These are phyloP conservation scores for Dacryopinax primogenitus DNA, from an alignment of 768 basidiomycete genomes.

Conservation along the genomic window DNA sequence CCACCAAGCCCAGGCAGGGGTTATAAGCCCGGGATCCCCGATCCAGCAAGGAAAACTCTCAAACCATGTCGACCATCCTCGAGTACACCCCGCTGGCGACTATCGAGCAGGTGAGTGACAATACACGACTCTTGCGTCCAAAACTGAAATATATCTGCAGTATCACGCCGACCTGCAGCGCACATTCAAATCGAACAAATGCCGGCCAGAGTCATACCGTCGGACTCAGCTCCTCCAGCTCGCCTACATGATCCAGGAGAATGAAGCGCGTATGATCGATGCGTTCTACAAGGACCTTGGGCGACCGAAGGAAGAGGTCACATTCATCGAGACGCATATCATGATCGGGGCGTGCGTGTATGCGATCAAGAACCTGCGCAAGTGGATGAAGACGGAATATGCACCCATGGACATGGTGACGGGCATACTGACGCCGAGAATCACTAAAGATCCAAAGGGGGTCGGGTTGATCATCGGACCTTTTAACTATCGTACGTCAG, in stretches of 20 bases:
- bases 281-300: slow-evolving; percentile 52
- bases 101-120: background rate
- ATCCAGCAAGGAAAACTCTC: too few relatives aligned
- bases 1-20: too few relatives aligned
- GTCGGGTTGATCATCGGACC: slow-evolving; percentile 22
- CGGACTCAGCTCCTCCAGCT: slow-evolving; percentile 67
- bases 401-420: slow-evolving; percentile 45
- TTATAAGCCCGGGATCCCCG: too few relatives aligned
- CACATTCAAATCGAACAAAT: slow-evolving; percentile 48
- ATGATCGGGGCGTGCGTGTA: slow-evolving; percentile 39
- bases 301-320: slow-evolving; percentile 45
- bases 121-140: background rate
- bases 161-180: background rate
- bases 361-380: slow-evolving; percentile 51
- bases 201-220: slow-evolving; percentile 50
- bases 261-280: slow-evolving; percentile 44
- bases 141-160: background rate
- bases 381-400: slow-evolving; percentile 57
- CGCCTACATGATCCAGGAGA: slow-evolving; percentile 61
- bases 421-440: slow-evolving; percentile 45
- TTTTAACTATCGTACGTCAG: slow-evolving; percentile 20
- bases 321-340: slow-evolving; percentile 48
- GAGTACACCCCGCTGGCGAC: background rate
- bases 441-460: slow-evolving; percentile 59
- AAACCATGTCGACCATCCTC: background rate